Evolutionary conservation across 345 rosid species (phyloP).

Genomic region (Erucastrum elatum): DNA sequence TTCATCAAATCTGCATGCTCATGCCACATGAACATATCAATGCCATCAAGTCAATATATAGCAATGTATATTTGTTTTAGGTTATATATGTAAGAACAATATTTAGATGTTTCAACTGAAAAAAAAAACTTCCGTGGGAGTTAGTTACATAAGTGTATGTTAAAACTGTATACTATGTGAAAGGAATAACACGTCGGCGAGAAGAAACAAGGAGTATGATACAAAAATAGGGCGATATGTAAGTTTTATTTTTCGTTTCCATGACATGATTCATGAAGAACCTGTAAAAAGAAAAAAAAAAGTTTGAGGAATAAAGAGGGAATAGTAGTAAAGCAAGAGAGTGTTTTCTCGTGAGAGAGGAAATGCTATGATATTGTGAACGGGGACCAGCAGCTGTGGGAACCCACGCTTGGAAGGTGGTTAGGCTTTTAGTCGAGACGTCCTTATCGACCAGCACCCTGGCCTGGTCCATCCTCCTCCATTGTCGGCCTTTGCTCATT

Average conservation of each 20-base stretch:
- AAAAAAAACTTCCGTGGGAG: too few relatives aligned
- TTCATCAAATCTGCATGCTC: not conserved
- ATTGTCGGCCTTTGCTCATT: conserved; percentile 9
- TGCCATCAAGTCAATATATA: too few relatives aligned
- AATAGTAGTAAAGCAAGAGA: conserved; percentile 6
- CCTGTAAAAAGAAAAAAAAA: not conserved
- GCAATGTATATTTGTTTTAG: too few relatives aligned
- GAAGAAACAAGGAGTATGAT: conserved; percentile 20
- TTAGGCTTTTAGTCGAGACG: conserved; percentile 29
- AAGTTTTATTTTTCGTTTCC: not conserved
- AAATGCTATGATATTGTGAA: not conserved
- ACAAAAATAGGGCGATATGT: not conserved
- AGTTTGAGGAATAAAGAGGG: not conserved
- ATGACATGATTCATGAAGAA: conserved; percentile 16
- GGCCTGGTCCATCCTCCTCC: conserved; percentile 28
- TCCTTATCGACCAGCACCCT: conserved; percentile 27
- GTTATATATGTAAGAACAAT: too few relatives aligned
- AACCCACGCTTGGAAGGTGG: not conserved
- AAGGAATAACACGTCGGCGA: not conserved
- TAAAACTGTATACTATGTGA: not conserved
- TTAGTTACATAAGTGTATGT: too few relatives aligned
- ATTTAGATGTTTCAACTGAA: too few relatives aligned
- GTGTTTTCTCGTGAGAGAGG: conserved; percentile 10
- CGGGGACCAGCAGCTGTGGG: conserved; percentile 1
- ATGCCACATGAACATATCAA: not conserved